Percentiles rank a stretch among this genome's conserved stretches.
phyloP scores from a whole-genome alignment of 2,329 filamentous ascomycete genomes.

The Dactylonectria macrodidyma region DNA sequence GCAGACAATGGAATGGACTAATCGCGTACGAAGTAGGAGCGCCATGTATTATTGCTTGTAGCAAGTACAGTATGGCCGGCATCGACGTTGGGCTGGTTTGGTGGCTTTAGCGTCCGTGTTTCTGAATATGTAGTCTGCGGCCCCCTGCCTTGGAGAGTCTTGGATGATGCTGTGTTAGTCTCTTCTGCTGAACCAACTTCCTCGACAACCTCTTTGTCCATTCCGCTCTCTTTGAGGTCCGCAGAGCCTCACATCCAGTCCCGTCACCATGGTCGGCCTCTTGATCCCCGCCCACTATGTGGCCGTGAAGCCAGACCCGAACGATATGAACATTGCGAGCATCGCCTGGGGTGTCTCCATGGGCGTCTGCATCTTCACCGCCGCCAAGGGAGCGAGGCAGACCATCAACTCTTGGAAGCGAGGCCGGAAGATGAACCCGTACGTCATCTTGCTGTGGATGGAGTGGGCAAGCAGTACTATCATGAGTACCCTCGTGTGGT shows the following conservation, averaged over 20 bases:
- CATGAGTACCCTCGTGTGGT: conserved; percentile 48
- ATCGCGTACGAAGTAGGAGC: too few species aligned
- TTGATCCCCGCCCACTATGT: conserved; percentile 36
- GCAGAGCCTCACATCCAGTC: conserved; percentile 4
- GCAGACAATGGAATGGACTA: not conserved
- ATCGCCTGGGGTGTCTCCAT: conserved; percentile 48
- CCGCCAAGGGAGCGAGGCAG: conserved; percentile 41
- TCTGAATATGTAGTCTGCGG: conserved; percentile 36
- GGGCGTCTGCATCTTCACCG: conserved; percentile 46
- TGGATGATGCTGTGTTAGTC: conserved; percentile 1
- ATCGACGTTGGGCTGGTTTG: conserved; percentile 24
- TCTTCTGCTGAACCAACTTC: conserved; percentile 1
- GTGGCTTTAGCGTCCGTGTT: conserved; percentile 28
- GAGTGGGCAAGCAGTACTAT: conserved; percentile 44
- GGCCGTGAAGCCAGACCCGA: conserved; percentile 30
- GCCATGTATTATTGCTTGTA: not conserved
- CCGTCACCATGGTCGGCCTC: conserved; percentile 36
- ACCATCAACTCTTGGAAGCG: conserved; percentile 45
- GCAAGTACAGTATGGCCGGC: conserved; percentile 14
- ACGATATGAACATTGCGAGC: conserved; percentile 49
- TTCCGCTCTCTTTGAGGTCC: conserved; percentile 7
- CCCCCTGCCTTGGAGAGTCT: conserved; percentile 21
- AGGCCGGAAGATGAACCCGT: conserved; percentile 40
- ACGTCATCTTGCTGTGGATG: conserved; percentile 45
- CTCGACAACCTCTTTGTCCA: not conserved